phyloP scores from a whole-genome alignment of 1,139 yeast species.

The Ogataea hybrid region DNA sequence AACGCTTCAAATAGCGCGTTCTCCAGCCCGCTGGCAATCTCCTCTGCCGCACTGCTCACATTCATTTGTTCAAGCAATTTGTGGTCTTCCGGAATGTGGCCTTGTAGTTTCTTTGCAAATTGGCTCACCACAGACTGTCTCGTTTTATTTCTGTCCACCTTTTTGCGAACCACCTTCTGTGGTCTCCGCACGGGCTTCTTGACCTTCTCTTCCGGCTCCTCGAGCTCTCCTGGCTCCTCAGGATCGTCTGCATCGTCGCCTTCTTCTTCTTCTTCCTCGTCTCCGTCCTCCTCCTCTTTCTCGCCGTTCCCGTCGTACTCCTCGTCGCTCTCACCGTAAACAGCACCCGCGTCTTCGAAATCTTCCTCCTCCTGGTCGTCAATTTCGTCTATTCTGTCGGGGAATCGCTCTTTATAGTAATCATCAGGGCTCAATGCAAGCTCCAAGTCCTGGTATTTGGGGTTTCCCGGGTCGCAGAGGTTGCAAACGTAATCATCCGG shows the following conservation, averaged over 20 bases:
- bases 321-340: constrained; percentile 14
- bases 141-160: constrained; percentile 29
- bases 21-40: constrained; percentile 45
- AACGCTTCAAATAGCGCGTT: constrained; percentile 36
- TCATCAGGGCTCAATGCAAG: constrained; percentile 31
- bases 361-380: constrained; percentile 10
- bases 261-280: constrained; percentile 18
- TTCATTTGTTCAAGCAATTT: constrained; percentile 27
- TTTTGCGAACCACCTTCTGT: constrained; percentile 11
- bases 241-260: constrained; percentile 7
- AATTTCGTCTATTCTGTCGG: constrained; percentile 5
- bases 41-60: constrained; percentile 33
- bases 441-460: constrained; percentile 32
- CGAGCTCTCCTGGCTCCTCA: constrained; percentile 11
- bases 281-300: constrained; percentile 14
- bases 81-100: constrained; percentile 35
- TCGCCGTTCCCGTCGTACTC: constrained; percentile 14
- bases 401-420: constrained; percentile 22
- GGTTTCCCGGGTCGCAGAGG: constrained; percentile 43
- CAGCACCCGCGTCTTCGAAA: constrained; percentile 14
- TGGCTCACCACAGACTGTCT: constrained; percentile 42
- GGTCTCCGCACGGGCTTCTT: constrained; percentile 17
- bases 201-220: constrained; percentile 17
- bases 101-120: constrained; percentile 35
- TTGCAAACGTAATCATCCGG: constrained; percentile 52